Percentiles rank a stretch among this genome's conserved stretches.
These are phyloP conservation scores for Coemansia sp. DNA, from an alignment of 192 early-diverging fungal genomes.

Conservation along the genomic window DNA sequence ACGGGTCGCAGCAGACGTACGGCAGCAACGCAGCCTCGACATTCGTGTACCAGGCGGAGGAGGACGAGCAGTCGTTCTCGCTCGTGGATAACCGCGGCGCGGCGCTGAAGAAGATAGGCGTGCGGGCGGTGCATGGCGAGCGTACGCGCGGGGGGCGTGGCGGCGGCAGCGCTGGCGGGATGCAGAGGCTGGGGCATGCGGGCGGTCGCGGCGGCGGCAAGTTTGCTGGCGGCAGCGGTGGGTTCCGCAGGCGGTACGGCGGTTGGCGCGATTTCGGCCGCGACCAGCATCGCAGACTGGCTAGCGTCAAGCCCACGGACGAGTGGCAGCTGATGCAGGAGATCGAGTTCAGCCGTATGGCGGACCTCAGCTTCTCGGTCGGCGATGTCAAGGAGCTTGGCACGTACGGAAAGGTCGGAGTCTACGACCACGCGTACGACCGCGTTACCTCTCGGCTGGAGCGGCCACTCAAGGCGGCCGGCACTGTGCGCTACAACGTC, in stretches of 20 bases:
- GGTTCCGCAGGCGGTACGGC: conserved; percentile 34
- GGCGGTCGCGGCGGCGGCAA: conserved; percentile 50
- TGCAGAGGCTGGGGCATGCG: conserved; percentile 49
- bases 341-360: conserved; percentile 87
- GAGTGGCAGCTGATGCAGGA: conserved; percentile 95
- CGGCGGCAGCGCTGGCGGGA: conserved; percentile 31
- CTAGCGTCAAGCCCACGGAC: conserved; percentile 80
- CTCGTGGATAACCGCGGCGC: conserved; percentile 62
- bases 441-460: conserved; percentile 80
- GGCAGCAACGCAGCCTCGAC: conserved; percentile 79
- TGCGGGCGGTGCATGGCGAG: conserved; percentile 32
- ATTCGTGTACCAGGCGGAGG: conserved; percentile 85
- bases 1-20: conserved; percentile 70
- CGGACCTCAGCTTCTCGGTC: conserved; percentile 77
- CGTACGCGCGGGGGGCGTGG: conserved; percentile 38
- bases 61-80: conserved; percentile 95
- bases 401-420: conserved; percentile 70
- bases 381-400: conserved; percentile 80
- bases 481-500: conserved; percentile 70
- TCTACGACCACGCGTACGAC: conserved; percentile 83
- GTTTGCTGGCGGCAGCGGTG: conserved; percentile 27
- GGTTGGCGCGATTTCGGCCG: conserved; percentile 55
- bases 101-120: conserved; percentile 28
- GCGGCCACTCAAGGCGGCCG: conserved; percentile 65
- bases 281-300: conserved; percentile 76